These are phyloP conservation scores for Capsella bursapastoris DNA, from an alignment of 345 rosid genomes.

Conservation along the genomic window DNA sequence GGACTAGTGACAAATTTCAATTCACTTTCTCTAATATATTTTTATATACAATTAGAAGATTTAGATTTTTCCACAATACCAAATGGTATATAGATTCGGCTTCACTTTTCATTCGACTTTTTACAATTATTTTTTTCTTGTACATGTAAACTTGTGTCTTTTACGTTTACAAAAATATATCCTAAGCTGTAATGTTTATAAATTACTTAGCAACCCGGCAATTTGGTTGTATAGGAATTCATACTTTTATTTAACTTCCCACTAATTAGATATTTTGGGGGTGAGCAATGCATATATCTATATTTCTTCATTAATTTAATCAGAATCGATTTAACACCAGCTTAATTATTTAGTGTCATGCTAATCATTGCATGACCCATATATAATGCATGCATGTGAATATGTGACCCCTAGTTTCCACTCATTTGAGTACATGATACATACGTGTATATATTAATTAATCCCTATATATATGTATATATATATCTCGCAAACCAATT, in stretches of 20 bases:
- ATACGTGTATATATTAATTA: not conserved
- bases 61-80: constrained; percentile 11
- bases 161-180: too few relatives aligned
- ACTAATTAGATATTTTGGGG: constrained; percentile 1
- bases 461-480: too few relatives aligned
- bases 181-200: too few relatives aligned
- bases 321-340: constrained; percentile 10
- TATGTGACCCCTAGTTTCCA: constrained; percentile 34
- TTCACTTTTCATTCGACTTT: constrained; percentile 9
- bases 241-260: constrained; percentile 21
- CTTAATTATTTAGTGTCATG: not conserved
- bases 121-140: not conserved
- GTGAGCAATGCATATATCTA: not conserved
- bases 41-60: not conserved
- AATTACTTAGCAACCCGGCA: not conserved
- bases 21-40: constrained; percentile 2
- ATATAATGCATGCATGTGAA: constrained; percentile 41
- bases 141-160: too few relatives aligned
- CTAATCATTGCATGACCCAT: constrained; percentile 27
- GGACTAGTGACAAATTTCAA: not conserved
- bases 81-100: constrained; percentile 25
- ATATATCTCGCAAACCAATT: too few relatives aligned
- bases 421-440: constrained; percentile 11
- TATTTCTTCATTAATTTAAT: not conserved
- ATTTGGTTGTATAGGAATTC: constrained; percentile 26